Percentiles rank a stretch among this genome's conserved stretches.
Evolutionary conservation across 768 basidiomycete species (phyloP).

Genomic region (Serendipita vermifera): DNA sequence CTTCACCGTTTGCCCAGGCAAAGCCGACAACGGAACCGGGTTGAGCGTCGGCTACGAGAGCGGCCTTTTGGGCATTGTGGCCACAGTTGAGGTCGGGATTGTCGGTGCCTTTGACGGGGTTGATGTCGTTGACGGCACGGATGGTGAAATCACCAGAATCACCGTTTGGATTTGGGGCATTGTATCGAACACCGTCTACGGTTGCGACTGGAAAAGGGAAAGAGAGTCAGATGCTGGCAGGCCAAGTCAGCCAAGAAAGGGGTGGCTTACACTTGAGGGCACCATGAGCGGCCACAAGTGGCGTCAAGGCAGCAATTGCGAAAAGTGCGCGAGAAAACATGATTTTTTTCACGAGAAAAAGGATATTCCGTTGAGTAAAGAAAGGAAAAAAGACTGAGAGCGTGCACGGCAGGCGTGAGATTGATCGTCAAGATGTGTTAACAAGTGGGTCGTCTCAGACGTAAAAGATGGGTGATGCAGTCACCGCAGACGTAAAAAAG

Average conservation of each 20-base stretch:
- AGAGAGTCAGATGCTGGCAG: too few species aligned
- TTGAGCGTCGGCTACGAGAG: conserved; percentile 40
- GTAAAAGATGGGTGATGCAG: neutral
- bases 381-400: neutral
- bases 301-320: neutral
- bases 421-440: neutral
- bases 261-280: neutral
- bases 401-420: conserved; percentile 8
- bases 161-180: conserved; percentile 33
- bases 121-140: conserved; percentile 31
- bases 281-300: conserved; percentile 1
- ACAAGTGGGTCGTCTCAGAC: neutral
- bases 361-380: too few species aligned
- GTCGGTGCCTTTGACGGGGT: conserved; percentile 42
- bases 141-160: conserved; percentile 23
- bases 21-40: conserved; percentile 46
- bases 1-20: conserved; percentile 40
- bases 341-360: neutral
- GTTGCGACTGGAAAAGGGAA: conserved; percentile 18
- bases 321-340: neutral
- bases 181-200: conserved; percentile 34
- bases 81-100: conserved; percentile 53
- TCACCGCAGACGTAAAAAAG: neutral
- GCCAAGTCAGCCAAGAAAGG: neutral
- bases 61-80: conserved; percentile 35